Evolutionary conservation across 108 stramenopile genomes (phyloP).

Genomic region (Nitzschia sp.): DNA sequence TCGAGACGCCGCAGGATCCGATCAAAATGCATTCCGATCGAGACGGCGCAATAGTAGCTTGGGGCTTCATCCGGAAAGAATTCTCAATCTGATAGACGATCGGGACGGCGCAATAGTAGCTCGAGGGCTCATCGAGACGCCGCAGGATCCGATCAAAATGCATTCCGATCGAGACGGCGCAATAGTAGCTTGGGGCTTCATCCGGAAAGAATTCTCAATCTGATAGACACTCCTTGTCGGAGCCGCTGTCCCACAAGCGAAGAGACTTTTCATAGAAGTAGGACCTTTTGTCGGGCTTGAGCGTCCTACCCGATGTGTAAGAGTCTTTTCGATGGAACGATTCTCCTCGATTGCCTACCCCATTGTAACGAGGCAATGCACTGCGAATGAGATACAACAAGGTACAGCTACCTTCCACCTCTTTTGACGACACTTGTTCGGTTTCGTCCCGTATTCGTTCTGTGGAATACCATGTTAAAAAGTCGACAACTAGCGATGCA

Average conservation of each 20-base stretch:
- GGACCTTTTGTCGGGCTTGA: background rate
- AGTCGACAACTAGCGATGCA: constrained; percentile 10
- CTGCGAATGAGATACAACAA: constrained; percentile 8
- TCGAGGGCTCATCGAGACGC: no score
- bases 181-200: constrained; percentile 3
- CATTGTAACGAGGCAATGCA: background rate
- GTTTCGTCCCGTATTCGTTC: background rate
- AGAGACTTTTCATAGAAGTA: background rate
- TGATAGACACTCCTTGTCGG: background rate
- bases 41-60: constrained; percentile 54
- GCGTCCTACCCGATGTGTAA: constrained; percentile 2
- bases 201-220: constrained; percentile 3
- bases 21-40: constrained; percentile 45
- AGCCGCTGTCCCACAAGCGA: background rate
- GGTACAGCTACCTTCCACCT: background rate
- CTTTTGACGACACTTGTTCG: background rate
- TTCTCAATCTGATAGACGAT: background rate
- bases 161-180: no score
- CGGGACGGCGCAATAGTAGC: background rate
- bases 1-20: constrained; percentile 44
- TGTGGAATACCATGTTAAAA: background rate
- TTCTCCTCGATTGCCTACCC: constrained; percentile 1
- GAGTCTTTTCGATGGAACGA: constrained; percentile 1
- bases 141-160: no score
- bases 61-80: constrained; percentile 50